Conservation (phyloP, 176 grass and related monocot species). For the Triticum turgidum region DNA sequence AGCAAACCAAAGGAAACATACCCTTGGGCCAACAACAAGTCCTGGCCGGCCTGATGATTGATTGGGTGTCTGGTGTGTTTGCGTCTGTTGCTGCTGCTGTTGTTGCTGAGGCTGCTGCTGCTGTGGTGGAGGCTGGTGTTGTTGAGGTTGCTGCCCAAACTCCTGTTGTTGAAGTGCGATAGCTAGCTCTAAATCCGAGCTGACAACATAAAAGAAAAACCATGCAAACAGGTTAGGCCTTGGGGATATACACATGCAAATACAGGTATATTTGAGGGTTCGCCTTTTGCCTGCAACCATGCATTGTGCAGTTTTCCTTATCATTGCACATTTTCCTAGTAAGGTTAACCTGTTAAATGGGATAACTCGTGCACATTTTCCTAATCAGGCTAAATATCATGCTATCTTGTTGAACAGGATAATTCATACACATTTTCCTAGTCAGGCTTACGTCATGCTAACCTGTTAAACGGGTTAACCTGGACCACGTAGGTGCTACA, state of each 20-base stretch:
- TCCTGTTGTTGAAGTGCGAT: constrained; percentile 97
- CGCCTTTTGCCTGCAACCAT: neutral
- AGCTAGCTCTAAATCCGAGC: constrained; percentile 87
- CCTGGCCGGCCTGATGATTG: constrained; percentile 63
- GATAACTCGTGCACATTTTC: neutral
- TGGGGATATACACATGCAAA: neutral
- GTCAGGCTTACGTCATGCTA: neutral
- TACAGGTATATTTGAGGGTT: neutral
- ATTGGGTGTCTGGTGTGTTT: constrained; percentile 28
- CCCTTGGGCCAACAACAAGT: constrained; percentile 82
- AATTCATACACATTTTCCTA: neutral
- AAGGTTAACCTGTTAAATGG: neutral
- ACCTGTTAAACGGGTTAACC: neutral
- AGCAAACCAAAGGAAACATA: constrained; percentile 34
- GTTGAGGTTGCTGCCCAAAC: constrained; percentile 65
- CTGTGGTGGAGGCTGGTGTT: constrained; percentile 25
- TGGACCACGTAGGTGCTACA: neutral
- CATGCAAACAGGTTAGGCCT: neutral
- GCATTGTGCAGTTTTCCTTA: neutral
- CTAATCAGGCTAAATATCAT: neutral
- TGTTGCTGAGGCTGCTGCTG: constrained; percentile 38
- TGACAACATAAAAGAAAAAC: constrained; percentile 36
- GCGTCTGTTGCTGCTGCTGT: constrained; percentile 28
- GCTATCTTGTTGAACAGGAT: neutral
- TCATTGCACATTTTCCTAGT: constrained; percentile 8